Base-by-base conservation (phyloP, 192 early-diverging fungal species). In the Coemansia sp. region DNA sequence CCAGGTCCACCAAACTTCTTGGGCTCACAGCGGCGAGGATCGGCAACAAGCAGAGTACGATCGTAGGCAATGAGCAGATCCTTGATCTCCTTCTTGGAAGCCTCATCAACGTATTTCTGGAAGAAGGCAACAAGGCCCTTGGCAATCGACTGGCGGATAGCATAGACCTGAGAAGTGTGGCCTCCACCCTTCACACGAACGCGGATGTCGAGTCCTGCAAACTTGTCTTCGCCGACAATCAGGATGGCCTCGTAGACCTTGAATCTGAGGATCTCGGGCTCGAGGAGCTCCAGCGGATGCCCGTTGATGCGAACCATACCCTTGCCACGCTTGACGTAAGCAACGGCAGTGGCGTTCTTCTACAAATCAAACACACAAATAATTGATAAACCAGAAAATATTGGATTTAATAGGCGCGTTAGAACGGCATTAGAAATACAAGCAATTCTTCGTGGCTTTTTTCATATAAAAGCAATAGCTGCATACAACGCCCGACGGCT, bases 1-100 rank as follows among this genome's bases (percentile, higher is more conserved):
- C 97, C 97, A 70, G 86, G 86, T 89, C 97, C 97, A 86, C 96
- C 97, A 80, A 99, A 99, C 90, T 98, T 99, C 95, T 99, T 99
- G 86, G 97, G 94, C 84, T 99, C 97, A 86, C 92, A 94, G 77
- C 97, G 95, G 86, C 97, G 95, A 68, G 96, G 95, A 85, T 98
- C 96, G 65, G 96, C 96, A 69, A 99, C 97, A 55, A 99, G 92
- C 55, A 99, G 94, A 74, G 94, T 90, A 87, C 96, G 93, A 89
- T 99, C 97, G 90, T 94, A 96, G 76, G 83, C 71, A 26, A 91
- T 85, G 62, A 95, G 87, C 58, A 90, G 86, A 73, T 96, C 93
- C 90, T 95, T 96, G 88, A 99, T 93, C 88, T 98, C 96, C 89
- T 97, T 96, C 93, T 99, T 99, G 78, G 95, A 92, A 61, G 94